These are phyloP conservation scores for Suillus alpinus DNA, from an alignment of 768 basidiomycete species.

Conservation along the genomic window DNA sequence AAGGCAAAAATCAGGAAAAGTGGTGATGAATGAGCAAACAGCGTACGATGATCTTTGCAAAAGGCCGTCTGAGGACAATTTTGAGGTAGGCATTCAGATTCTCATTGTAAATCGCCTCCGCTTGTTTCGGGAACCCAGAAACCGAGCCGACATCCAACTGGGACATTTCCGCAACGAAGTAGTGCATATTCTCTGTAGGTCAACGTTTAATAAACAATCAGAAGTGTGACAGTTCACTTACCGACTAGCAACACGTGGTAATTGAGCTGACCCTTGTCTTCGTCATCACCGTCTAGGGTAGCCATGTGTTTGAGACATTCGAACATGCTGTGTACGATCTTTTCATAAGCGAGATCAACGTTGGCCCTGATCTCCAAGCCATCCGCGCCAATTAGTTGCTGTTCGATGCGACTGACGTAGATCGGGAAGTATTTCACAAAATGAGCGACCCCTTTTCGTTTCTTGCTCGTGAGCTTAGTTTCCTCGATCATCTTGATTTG, in stretches of 20 bases:
- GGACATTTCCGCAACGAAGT: constrained; percentile 81
- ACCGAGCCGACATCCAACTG: constrained; percentile 66
- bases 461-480: constrained; percentile 89
- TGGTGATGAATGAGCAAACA: not conserved
- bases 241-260: constrained; percentile 95
- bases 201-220: not conserved
- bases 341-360: constrained; percentile 84
- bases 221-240: constrained; percentile 36
- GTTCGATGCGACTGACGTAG: constrained; percentile 82
- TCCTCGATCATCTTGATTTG: constrained; percentile 88
- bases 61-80: constrained; percentile 81
- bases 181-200: constrained; percentile 89
- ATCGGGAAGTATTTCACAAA: constrained; percentile 93
- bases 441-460: constrained; percentile 86
- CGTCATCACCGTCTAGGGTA: constrained; percentile 88
- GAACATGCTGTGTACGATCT: constrained; percentile 87
- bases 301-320: constrained; percentile 94
- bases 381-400: constrained; percentile 76
- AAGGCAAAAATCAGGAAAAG: not conserved
- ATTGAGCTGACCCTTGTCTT: constrained; percentile 96
- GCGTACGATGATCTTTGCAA: constrained; percentile 82
- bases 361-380: constrained; percentile 71
- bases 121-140: constrained; percentile 61
- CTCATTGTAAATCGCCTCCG: constrained; percentile 85
- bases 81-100: constrained; percentile 85